Evolutionary conservation across 2,329 filamentous ascomycete genomes (phyloP).

Genomic region (Graphium sp.): DNA sequence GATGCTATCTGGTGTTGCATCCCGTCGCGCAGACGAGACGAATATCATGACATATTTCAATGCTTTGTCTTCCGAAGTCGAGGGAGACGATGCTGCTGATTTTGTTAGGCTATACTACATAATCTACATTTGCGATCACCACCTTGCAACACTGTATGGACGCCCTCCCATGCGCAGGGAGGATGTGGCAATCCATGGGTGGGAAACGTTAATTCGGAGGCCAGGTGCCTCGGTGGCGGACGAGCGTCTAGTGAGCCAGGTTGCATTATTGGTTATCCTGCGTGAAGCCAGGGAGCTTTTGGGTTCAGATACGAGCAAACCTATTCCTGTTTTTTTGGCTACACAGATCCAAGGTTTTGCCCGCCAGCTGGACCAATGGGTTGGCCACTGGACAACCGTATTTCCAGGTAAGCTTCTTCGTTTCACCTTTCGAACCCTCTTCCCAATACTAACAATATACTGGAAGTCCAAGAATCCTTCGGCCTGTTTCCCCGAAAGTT

Average conservation of each 20-base stretch:
- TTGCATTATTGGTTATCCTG: constrained; percentile 39
- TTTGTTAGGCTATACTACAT: constrained; percentile 43
- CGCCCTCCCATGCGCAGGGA: constrained; percentile 41
- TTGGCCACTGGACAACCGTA: constrained; percentile 15
- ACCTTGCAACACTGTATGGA: constrained; percentile 43
- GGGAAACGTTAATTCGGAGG: constrained; percentile 35
- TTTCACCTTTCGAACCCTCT: background rate
- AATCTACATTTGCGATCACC: constrained; percentile 43
- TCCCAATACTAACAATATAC: background rate
- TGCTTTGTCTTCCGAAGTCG: constrained; percentile 16
- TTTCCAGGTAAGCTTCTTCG: constrained; percentile 11
- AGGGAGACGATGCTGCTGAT: constrained; percentile 27
- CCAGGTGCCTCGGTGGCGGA: constrained; percentile 34
- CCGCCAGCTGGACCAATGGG: constrained; percentile 19
- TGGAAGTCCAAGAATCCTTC: constrained; percentile 6
- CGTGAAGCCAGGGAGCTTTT: constrained; percentile 35
- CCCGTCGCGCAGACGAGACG: constrained; percentile 28
- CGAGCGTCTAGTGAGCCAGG: constrained; percentile 37
- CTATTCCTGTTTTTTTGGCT: constrained; percentile 30
- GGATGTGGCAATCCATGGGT: constrained; percentile 37
- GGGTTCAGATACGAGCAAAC: constrained; percentile 33
- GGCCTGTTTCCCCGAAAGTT: constrained; percentile 21
- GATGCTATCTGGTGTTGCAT: constrained; percentile 39
- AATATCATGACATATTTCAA: constrained; percentile 25
- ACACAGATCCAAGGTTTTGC: constrained; percentile 21